Conservation (phyloP, 768 basidiomycete species). For the Tricholoma bakamatsutake region DNA sequence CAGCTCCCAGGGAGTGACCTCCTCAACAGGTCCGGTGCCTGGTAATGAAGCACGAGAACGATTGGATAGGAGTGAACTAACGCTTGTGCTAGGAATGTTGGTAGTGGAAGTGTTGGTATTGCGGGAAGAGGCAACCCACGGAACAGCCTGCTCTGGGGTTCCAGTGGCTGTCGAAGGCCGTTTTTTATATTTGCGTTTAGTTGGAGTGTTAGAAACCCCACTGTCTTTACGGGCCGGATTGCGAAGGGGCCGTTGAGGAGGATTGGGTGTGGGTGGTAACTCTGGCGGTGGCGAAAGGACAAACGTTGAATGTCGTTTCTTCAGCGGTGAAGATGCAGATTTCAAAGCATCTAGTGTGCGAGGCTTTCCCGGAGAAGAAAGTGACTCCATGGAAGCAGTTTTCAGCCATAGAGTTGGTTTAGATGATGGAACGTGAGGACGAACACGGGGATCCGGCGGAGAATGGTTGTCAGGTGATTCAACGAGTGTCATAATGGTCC, state of each 20-base stretch:
- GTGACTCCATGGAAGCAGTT: constrained; percentile 18
- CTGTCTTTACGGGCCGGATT: constrained; percentile 24
- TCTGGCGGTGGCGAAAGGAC: constrained; percentile 16
- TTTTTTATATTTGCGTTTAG: constrained; percentile 11
- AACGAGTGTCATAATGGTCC: constrained; percentile 8
- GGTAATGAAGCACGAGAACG: constrained; percentile 6
- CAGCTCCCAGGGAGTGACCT: constrained; percentile 21
- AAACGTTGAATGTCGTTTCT: constrained; percentile 29
- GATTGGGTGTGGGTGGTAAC: constrained; percentile 15
- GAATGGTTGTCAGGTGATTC: constrained; percentile 1
- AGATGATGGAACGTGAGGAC: constrained; percentile 13
- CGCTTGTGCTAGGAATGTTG: constrained; percentile 1
- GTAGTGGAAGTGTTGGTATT: constrained; percentile 3
- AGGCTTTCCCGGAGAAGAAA: constrained; percentile 5
- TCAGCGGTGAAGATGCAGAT: constrained; percentile 14
- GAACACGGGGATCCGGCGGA: constrained; percentile 1
- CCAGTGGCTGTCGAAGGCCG: constrained; percentile 23
- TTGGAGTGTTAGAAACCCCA: background rate
- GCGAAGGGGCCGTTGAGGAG: constrained; percentile 26
- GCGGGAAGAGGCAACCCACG: constrained; percentile 19
- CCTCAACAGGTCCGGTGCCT: constrained; percentile 15
- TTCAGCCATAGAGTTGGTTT: constrained; percentile 15
- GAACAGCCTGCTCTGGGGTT: constrained; percentile 23
- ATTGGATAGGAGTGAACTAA: constrained; percentile 9
- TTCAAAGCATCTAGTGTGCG: background rate